Evolutionary conservation across 2,329 filamentous ascomycete genomes (phyloP).

Genomic region (Erysiphe pulchra): DNA sequence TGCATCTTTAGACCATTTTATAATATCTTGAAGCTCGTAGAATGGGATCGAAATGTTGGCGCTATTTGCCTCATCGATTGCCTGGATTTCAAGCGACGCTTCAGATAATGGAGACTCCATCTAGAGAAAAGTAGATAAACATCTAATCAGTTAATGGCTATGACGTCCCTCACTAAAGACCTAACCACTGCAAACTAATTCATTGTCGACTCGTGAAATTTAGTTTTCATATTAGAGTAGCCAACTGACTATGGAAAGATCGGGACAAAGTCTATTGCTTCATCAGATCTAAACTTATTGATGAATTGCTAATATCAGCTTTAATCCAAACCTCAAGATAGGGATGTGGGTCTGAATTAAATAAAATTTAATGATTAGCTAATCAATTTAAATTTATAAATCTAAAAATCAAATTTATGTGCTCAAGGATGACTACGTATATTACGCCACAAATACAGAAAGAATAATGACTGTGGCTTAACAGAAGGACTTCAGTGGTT

Average conservation of each 20-base stretch:
- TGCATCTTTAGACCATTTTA: neutral
- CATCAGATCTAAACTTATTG: too few relatives aligned
- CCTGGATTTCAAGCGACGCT: neutral
- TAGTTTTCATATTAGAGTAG: too few relatives aligned
- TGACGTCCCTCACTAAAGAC: too few relatives aligned
- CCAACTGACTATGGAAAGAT: too few relatives aligned
- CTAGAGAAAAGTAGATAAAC: too few relatives aligned
- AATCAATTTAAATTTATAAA: neutral
- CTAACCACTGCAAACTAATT: too few relatives aligned
- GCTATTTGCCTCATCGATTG: neutral
- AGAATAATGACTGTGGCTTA: too few relatives aligned
- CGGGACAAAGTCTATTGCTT: too few relatives aligned
- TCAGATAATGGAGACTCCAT: neutral
- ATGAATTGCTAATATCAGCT: too few relatives aligned
- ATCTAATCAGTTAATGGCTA: too few relatives aligned
- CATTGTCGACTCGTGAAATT: too few relatives aligned
- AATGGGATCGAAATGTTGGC: neutral
- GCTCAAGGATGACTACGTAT: neutral
- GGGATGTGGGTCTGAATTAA: neutral
- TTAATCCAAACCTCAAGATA: too few relatives aligned
- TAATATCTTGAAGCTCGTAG: neutral
- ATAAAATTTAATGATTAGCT: neutral
- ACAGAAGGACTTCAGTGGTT: neutral
- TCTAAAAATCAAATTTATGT: neutral
- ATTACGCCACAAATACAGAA: neutral